A percentile compares a stretch with the other conserved stretches of the same genome.
Conservation (phyloP, 176 grass and related monocot species). For the Oryza officinalis region DNA sequence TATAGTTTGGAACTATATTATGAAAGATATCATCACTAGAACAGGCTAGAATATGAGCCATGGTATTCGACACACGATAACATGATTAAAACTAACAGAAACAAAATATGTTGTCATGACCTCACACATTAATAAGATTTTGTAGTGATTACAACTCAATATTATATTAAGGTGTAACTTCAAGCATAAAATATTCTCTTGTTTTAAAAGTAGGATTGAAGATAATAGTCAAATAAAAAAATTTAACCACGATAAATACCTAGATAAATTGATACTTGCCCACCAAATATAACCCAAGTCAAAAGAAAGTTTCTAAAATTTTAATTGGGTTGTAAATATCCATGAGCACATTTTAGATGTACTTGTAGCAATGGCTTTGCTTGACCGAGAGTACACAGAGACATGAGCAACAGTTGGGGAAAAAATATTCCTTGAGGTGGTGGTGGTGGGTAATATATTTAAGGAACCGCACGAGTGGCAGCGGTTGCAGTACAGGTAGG, state of each 20-base stretch:
- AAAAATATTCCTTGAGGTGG: conserved; percentile 32
- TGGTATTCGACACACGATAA: no score
- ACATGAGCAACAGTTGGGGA: conserved; percentile 29
- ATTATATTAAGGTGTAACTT: no score
- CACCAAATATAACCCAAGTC: not conserved
- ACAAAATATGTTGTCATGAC: no score
- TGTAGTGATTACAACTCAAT: no score
- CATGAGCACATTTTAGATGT: conserved; percentile 21
- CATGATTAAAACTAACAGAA: no score
- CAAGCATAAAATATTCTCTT: no score
- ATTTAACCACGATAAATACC: not conserved
- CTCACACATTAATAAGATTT: no score
- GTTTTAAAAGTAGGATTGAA: no score
- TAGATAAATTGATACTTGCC: not conserved
- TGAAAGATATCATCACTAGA: no score
- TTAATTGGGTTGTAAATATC: not conserved
- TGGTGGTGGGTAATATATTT: conserved; percentile 39
- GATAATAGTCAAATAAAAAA: not conserved
- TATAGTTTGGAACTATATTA: no score
- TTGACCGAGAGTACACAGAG: conserved; percentile 22
- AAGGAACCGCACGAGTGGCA: conserved; percentile 73
- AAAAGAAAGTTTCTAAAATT: conserved; percentile 17
- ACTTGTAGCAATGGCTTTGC: not conserved
- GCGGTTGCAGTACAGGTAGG: conserved; percentile 40
- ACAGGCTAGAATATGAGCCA: no score